Conservation (phyloP, 2,329 filamentous ascomycete genomes). For the Cyclaneusma minus region DNA sequence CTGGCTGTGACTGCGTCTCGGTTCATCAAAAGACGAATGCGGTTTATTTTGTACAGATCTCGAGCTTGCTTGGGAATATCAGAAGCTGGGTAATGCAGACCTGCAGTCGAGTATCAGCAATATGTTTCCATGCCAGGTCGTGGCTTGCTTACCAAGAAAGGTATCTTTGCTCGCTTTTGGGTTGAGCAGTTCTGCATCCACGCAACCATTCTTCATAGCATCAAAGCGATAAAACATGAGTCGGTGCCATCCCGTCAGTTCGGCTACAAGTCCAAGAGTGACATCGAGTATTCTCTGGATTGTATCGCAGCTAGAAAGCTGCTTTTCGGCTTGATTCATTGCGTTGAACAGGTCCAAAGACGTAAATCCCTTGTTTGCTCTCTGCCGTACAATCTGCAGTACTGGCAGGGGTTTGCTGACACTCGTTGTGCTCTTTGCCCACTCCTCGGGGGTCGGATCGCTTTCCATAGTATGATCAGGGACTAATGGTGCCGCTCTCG, state of each 20-base stretch:
- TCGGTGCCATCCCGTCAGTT: constrained; percentile 13
- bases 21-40: constrained; percentile 73
- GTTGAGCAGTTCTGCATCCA: constrained; percentile 12
- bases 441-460: constrained; percentile 7
- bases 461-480: constrained; percentile 4
- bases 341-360: constrained; percentile 13
- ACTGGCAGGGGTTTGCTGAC: constrained; percentile 8
- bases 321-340: constrained; percentile 10
- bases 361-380: constrained; percentile 6
- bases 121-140: too few relatives aligned
- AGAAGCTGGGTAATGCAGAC: constrained; percentile 71
- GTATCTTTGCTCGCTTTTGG: constrained; percentile 11
- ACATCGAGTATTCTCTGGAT: constrained; percentile 9
- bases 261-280: constrained; percentile 11
- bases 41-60: constrained; percentile 76
- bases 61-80: constrained; percentile 74
- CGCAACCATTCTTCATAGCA: constrained; percentile 12
- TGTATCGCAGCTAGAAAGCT: constrained; percentile 6
- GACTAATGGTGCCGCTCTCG: constrained; percentile 3
- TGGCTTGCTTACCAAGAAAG: constrained; percentile 11
- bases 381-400: constrained; percentile 7
- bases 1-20: constrained; percentile 63
- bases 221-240: constrained; percentile 15
- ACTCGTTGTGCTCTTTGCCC: constrained; percentile 8
- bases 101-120: too few relatives aligned